Evolutionary conservation across 352 stramenopile species (phyloP).

Genomic region (Phytophthora pisi): DNA sequence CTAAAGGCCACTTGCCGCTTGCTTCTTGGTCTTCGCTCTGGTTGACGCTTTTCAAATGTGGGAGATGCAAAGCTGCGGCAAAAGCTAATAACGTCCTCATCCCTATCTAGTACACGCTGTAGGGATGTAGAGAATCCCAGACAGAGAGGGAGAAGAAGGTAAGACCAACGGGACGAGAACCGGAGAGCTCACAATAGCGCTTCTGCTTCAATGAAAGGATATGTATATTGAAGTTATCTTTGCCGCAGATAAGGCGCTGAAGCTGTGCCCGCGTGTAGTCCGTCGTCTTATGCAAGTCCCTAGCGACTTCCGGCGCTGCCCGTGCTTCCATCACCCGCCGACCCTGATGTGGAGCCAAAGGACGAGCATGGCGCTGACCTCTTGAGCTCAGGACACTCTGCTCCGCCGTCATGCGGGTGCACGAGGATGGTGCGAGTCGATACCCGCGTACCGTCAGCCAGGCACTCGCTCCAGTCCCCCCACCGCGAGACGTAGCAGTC

Average conservation of each 20-base stretch:
- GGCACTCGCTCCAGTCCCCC: slow-evolving; percentile 32
- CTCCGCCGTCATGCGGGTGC: slow-evolving; percentile 41
- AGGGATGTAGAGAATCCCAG: neutral
- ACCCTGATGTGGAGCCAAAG: slow-evolving; percentile 14
- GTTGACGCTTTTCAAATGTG: slow-evolving; percentile 17
- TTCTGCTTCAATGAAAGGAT: neutral
- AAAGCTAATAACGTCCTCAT: neutral
- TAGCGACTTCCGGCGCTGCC: neutral
- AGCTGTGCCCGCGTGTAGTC: too few species aligned
- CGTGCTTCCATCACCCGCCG: neutral
- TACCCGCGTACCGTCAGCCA: slow-evolving; percentile 29
- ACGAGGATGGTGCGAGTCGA: slow-evolving; percentile 46
- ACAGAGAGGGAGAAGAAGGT: slow-evolving; percentile 4
- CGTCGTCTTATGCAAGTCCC: neutral
- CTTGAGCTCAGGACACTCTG: slow-evolving; percentile 42
- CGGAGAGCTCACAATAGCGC: neutral
- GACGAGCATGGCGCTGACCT: slow-evolving; percentile 14
- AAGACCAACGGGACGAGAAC: slow-evolving; percentile 14
- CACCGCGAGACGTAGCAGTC: slow-evolving; percentile 46
- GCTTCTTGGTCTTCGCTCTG: neutral
- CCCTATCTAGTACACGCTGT: neutral
- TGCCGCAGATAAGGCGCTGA: neutral
- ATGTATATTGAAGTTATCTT: neutral
- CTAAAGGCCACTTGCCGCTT: neutral
- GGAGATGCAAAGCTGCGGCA: neutral